phyloP scores from a whole-genome alignment of 2,329 filamentous ascomycete species.

The Cytospora schulzeri region DNA sequence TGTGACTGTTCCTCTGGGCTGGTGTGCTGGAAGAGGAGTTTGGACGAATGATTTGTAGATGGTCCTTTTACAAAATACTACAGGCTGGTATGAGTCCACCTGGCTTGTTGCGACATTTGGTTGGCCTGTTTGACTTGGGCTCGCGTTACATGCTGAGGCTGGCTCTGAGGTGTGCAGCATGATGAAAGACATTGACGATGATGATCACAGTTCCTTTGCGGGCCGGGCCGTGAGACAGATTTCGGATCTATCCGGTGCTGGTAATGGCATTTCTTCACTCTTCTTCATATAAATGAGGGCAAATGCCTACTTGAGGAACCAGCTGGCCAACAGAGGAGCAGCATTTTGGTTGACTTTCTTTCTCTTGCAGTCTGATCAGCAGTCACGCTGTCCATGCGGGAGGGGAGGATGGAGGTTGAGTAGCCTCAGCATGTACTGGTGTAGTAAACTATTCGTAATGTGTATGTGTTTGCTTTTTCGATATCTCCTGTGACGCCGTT shows the following conservation, averaged over 20 bases:
- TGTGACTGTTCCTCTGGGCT: neutral
- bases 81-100: neutral
- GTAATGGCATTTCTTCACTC: neutral
- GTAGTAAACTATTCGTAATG: neutral
- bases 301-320: no score
- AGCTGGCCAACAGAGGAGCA: no score
- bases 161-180: neutral
- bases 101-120: neutral
- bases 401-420: no score
- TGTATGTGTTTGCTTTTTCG: neutral
- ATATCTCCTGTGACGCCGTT: neutral
- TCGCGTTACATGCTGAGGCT: neutral
- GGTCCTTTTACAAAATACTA: no score
- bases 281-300: no score
- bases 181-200: neutral
- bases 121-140: neutral
- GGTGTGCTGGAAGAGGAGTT: neutral
- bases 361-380: no score
- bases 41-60: neutral
- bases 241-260: conserved; percentile 5
- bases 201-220: neutral
- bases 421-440: neutral
- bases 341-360: no score
- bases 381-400: no score
- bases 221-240: conserved; percentile 11